Base-by-base conservation (phyloP, 768 basidiomycete species). In the Tricholoma matsutake region DNA sequence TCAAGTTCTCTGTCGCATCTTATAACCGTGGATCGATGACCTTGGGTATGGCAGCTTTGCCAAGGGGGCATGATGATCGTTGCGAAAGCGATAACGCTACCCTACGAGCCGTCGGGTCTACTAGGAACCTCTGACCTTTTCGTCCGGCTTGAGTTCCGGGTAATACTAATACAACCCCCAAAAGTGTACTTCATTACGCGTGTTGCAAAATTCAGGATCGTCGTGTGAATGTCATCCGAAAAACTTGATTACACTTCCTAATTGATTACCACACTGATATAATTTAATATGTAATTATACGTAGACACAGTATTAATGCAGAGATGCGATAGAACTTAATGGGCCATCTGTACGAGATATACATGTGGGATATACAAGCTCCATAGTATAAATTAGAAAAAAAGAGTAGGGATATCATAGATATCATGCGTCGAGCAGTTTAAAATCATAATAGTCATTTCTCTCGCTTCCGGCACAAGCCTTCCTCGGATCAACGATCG, bases 401-500 rank as follows among this genome's bases (percentile, higher is more conserved):
- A 52, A 52, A 4, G 14, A n/a, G 9, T 29, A 28, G 16, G 22
- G 22, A 29, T 9, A 13, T n/a, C 49, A 51, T 14, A n/a, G 29
- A 31, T 18, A 18, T 31, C 31, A 32, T 8, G 28, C 2, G 28
- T n/a, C 29, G 16, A 53, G 51, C 32, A n/a, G 25, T 45, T 9
- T 16, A 31, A n/a, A n/a, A 53, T 31, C 43, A 14, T 57, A 32
- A 57, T 57, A 32, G 8, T 39, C 43, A 43, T 47, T 25, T 25
- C 22, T 59, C 43, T 49, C 51, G 51, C 29, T 53, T 53, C 29
- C 51, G 51, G 6, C 13, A 32, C 18, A 59, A 11, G 28, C 18
- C 11, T 28, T 54, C 32, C 61, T 63, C 57, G 59, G 45, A 56
- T 72, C 69, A 79, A 11, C 78, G 76, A 65, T 76, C 67, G 64